Evolutionary conservation across 148 eudicot species (phyloP), one percentile per base, ranked within the genome.

Genomic region (Chenopodium formosanum): DNA sequence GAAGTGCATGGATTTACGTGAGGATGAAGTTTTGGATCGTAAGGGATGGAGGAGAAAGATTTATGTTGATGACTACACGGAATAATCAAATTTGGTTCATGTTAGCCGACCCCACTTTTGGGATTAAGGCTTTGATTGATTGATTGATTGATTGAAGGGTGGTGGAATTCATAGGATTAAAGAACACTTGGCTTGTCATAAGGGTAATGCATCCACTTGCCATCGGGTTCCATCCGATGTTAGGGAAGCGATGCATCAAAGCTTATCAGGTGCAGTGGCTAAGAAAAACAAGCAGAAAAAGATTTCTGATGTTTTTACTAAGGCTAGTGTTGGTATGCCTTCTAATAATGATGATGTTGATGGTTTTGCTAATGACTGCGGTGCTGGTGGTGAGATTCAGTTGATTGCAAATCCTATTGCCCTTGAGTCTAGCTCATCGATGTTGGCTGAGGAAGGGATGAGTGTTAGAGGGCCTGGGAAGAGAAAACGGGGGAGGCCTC

Each of bases 261-360:
- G 97, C 80, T 85, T 96, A 58, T 88, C 88, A 65, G 87, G 87
- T 52, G 92, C 86, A 73, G 90, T 91, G 6, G 89, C 67, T 11
- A 94, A 90, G 85, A 94, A 91, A 90, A 90, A 90, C 75, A 94
- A 87, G 86, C 94, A 92, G 75, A 94, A 91, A 76, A 96, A 93
- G 77, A 63, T 85, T 74, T 85, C 86, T 11, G 91, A 93, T 29
- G 94, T 90, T 34, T 80, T 90, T 48, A 66, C 37, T 77, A 60
- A 60, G 47, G 74, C 83, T 19, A 80, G 70, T 73, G 81, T 78
- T 48, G 81, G 83, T 53, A 81, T 85, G 0, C 78, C 81, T 0
- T 79, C 78, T 47, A 83, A 85, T 40, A 83, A 85, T 78, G 94
- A 84, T 53, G 87, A 78, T 52, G 82, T 82, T 63, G 91, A 89